Conservation (phyloP, 1,139 yeast species). For the Saccharomycopsis hybrid region DNA sequence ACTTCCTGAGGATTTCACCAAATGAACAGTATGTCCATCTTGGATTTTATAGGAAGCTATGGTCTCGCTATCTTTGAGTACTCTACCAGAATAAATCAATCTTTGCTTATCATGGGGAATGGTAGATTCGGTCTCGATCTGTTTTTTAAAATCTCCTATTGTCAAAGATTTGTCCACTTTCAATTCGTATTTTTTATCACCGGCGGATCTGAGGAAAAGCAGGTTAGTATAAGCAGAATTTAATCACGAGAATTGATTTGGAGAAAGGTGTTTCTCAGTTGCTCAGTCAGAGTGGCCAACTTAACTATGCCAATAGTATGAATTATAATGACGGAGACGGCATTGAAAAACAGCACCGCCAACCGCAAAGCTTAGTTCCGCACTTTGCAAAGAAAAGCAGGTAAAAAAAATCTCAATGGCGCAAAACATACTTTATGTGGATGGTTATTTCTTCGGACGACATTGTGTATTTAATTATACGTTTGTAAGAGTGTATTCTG, state of each 20-base stretch:
- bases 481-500: too few relatives aligned
- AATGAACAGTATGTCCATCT: conserved; percentile 79
- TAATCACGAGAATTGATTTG: too few relatives aligned
- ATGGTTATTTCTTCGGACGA: conserved; percentile 21
- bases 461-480: too few relatives aligned
- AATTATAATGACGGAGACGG: background rate
- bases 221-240: background rate
- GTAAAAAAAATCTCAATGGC: background rate
- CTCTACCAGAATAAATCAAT: conserved; percentile 89
- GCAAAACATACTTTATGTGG: conserved; percentile 24
- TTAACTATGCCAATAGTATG: conserved; percentile 20
- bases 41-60: conserved; percentile 73
- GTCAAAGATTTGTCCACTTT: conserved; percentile 48
- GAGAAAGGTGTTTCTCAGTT: too few relatives aligned
- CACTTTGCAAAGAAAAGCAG: background rate
- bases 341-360: background rate
- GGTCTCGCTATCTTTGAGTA: conserved; percentile 76
- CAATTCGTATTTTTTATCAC: conserved; percentile 74
- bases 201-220: conserved; percentile 43
- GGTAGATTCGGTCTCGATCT: conserved; percentile 51
- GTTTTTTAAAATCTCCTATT: conserved; percentile 62
- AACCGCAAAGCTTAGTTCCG: too few relatives aligned
- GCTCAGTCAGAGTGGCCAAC: too few relatives aligned
- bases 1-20: conserved; percentile 63
- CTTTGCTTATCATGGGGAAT: conserved; percentile 76